Base-by-base conservation (phyloP, 2,329 filamentous ascomycete species). In the Dothistroma septosporum region DNA sequence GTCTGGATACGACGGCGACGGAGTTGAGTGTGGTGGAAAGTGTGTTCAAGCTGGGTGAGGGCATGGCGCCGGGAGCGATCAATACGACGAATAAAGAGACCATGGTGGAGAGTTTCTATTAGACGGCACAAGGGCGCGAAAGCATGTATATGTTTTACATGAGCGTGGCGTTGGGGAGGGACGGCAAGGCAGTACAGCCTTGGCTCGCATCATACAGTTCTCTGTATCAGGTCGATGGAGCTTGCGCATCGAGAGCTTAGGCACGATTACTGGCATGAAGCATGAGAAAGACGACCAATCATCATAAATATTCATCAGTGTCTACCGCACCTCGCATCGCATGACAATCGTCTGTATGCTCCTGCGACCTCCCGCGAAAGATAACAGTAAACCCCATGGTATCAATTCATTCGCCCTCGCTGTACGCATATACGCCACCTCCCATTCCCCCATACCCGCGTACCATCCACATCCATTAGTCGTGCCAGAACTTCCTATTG, bases 81-180 rank as follows among this genome's bases (percentile, higher is more conserved):
- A 90, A 90, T 76, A 89, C 87, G 56, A 87, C 80, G 69, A 87
- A 97, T 82, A 97, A 97, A 85, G 93, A 97, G 76, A 94, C 92
- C 67, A 96, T 99, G 86, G 94, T 99, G 64, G 94, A 99, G 82
- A 96, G 91, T 72, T 99, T 97, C 81, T 99, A 99, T 82, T 99
- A 83, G 57, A 52, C 41, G 7, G 47, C 0, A 48, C n/a, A 46
- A 44, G 41, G 58, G n/a, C 44, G 28, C 28, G 22, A 37, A 47
- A 46, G 48, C 47, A 53, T 53, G 58, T 32, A 22, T 44, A 55
- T 41, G 47, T 57, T 21, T 46, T 53, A 57, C 48, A 35, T 44
- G 54, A 64, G 60, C 62, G 62, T 48, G 62, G 62, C 60, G 62
- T 64, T 64, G 41, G 62, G 57, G 44, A 19, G 41, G 16, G 6